phyloP scores from a whole-genome alignment of 768 basidiomycete species.

The Lactarius evosmus region DNA sequence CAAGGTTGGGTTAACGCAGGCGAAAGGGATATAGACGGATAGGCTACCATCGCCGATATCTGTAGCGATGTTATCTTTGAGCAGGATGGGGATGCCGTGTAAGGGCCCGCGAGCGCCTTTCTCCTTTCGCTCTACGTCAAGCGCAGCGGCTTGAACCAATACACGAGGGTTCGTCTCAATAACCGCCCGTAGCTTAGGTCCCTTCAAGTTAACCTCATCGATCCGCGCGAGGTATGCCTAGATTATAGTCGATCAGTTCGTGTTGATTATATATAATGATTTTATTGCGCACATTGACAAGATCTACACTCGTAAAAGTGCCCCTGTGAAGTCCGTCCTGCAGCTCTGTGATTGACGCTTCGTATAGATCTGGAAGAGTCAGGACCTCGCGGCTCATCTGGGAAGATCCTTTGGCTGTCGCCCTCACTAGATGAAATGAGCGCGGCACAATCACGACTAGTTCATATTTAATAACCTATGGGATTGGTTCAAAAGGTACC shows the following conservation, averaged over 20 bases:
- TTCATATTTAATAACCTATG: not conserved
- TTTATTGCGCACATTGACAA: constrained; percentile 48
- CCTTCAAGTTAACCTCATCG: constrained; percentile 63
- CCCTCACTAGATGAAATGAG: not conserved
- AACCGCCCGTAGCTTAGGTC: constrained; percentile 54
- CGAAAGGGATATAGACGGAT: not conserved
- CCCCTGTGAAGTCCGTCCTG: constrained; percentile 50
- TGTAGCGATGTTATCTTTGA: constrained; percentile 48
- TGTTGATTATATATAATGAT: not conserved
- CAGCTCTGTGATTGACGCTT: constrained; percentile 54
- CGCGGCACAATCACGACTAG: no score
- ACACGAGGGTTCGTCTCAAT: constrained; percentile 56
- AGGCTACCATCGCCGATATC: constrained; percentile 33
- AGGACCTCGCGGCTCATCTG: not conserved
- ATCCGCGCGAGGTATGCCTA: constrained; percentile 67
- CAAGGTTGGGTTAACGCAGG: not conserved
- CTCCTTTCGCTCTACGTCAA: constrained; percentile 45
- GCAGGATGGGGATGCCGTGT: constrained; percentile 52
- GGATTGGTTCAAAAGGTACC: not conserved
- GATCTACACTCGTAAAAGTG: constrained; percentile 55
- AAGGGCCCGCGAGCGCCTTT: constrained; percentile 45
- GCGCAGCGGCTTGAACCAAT: constrained; percentile 46
- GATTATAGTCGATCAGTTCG: not conserved
- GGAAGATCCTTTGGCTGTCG: not conserved
- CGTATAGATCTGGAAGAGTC: constrained; percentile 52